Base-by-base conservation (phyloP, 2,329 filamentous ascomycete genomes). In the Colletotrichum sp. region DNA sequence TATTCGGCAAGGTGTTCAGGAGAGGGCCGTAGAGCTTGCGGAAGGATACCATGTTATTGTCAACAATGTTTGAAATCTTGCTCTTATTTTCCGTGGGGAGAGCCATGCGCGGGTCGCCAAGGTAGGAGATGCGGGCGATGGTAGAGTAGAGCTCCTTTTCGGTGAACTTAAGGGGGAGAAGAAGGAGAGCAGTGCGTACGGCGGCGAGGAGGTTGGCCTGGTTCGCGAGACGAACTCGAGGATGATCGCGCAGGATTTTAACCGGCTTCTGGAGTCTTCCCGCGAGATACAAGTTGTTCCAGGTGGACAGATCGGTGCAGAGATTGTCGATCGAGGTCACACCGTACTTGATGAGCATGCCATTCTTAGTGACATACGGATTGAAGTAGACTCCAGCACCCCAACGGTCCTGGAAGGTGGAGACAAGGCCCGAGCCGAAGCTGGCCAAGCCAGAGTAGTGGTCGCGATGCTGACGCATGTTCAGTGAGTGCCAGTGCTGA, bases 361-460 rank as follows among this genome's bases (percentile, higher is more conserved):
- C 98, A 81, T 99, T 98, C 76, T 99, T 93, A 4, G 95, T 96
- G 65, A 99, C 92, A 83, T 96, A 98, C 0, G 97, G 96, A 81
- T 99, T 98, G 87, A 98, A 99, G 86, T 99, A 99, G 52, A 98
- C 95, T 8, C 97, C 98, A 1, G 97, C 97, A 57, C 97, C 97
- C 87, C 94, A 95, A 78, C 89, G 91, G 81, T 99, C 95, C 84
- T 99, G 96, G 24, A 98, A 93, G 70, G 92, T 90, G 16, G 95
- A 96, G 21, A 99, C 95, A 6, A 95, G 90, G 34, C 93, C 96
- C 2, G 96, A 99, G 2, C 96, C 96, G 24, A 98, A 86, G 16
- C 92, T 93, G 2, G 95, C 95, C 24, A 99, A 88, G 13, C 91
- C 93, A 2, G 96, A 99, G 86, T 99, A 99, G 85, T 99, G 97